Evolutionary conservation across 495 filamentous ascomycete species (phyloP), one percentile per base, ranked within the genome.

Genomic region (Penicillium cinerascens): DNA sequence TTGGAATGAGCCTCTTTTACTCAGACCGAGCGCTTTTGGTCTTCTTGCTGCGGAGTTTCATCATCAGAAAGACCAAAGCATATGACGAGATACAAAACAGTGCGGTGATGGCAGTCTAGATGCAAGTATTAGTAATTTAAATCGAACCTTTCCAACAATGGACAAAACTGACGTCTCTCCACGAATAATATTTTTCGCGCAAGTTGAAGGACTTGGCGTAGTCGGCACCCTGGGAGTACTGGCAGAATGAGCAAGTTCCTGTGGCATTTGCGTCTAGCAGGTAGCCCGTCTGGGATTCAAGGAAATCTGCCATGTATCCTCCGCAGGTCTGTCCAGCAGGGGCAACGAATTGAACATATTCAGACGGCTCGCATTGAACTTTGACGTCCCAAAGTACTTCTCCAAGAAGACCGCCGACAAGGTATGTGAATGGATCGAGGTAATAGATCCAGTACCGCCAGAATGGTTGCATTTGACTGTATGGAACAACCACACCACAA

Each of bases 251-350:
- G 67, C 89, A 95, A 26, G 74, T 60, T 0, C 51, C 50, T 0
- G 78, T 87, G 3, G 76, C 72, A 25, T 72, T 71, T 5, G 74
- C 61, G 56, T 87, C 74, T 18, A 73, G 54, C 15, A 91, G 71
- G 47, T 85, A 86, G 2, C 87, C 87, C 1, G 82, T 71, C 0
- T 70, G 65, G 0, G 54, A 51, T 0, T 55, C 43, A 2, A 82
- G 77, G 55, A 86, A 90, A 8, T 71, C 44, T 15, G 59, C 50
- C 67, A 89, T 67, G 58, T 91, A 95, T 53, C 83, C 75, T 16
- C 82, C 87, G 57, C 88, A 92, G 0, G 75, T 83, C 56, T 84
- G 74, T 1, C 81, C 84, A 26, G 47, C 43, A 0, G 87, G 87
- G 4, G 85, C 77, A 0, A 58, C 69, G 69, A 92, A 91, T 0